These are phyloP conservation scores for Zygosaccharomyces rouxii DNA, from an alignment of 805 yeast species.

Conservation along the genomic window DNA sequence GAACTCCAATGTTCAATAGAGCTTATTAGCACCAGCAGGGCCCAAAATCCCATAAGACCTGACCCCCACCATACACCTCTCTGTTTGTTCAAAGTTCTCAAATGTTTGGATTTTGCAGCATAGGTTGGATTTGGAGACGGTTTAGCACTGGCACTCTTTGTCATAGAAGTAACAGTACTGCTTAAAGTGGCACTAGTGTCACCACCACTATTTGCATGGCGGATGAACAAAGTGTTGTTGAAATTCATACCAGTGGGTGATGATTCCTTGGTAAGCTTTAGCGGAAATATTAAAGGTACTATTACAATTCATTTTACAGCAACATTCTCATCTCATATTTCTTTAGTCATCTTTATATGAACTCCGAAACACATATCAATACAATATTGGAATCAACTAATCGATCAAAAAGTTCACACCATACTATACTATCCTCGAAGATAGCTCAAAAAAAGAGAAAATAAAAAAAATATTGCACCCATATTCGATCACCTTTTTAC, in stretches of 20 bases:
- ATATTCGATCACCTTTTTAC: too few species aligned
- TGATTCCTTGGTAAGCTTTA: not conserved
- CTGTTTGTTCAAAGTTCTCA: constrained; percentile 21
- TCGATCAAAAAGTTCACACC: too few species aligned
- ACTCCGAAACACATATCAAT: too few species aligned
- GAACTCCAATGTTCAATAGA: constrained; percentile 41
- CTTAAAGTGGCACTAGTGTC: not conserved
- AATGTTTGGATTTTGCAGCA: not conserved
- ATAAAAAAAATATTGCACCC: too few species aligned
- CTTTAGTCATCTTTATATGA: too few species aligned
- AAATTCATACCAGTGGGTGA: not conserved
- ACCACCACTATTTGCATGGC: not conserved
- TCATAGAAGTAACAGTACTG: not conserved
- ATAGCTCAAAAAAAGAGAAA: too few species aligned
- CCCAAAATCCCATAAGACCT: constrained; percentile 49
- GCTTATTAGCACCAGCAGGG: constrained; percentile 39
- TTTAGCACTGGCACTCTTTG: not conserved
- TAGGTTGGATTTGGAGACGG: not conserved
- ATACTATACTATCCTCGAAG: too few species aligned
- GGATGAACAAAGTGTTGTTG: not conserved
- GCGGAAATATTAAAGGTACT: too few species aligned
- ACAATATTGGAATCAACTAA: too few species aligned
- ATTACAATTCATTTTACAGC: too few species aligned
- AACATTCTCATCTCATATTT: too few species aligned
- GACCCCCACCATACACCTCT: constrained; percentile 44